Evolutionary conservation across 2,329 filamentous ascomycete genomes (phyloP).

Genomic region (Phaeosphaeria sp.): DNA sequence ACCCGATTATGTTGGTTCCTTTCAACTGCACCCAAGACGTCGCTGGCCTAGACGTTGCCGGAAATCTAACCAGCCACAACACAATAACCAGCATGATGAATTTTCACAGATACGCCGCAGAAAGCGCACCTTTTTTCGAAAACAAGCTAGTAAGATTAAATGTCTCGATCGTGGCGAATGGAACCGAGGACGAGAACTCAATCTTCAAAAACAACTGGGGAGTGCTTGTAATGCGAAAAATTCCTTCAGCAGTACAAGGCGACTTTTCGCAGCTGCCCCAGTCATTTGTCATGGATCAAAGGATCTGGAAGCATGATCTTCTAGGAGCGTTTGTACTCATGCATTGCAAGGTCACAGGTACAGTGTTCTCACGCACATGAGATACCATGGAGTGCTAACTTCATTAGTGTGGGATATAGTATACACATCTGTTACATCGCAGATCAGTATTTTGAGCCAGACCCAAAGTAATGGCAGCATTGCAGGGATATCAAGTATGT

Average conservation of each 20-base stretch:
- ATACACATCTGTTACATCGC: constrained; percentile 1
- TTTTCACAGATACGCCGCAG: constrained; percentile 1
- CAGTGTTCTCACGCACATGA: neutral
- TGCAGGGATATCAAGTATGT: constrained; percentile 16
- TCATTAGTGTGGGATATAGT: constrained; percentile 11
- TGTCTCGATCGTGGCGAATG: neutral
- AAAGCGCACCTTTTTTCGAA: constrained; percentile 2
- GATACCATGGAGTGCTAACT: neutral
- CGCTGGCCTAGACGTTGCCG: constrained; percentile 12
- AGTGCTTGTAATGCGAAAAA: constrained; percentile 8
- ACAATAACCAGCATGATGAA: constrained; percentile 1
- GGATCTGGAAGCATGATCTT: constrained; percentile 14
- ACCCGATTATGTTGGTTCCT: constrained; percentile 3
- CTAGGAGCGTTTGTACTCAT: constrained; percentile 9
- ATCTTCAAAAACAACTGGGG: constrained; percentile 17
- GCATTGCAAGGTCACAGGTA: constrained; percentile 16
- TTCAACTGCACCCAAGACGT: constrained; percentile 16
- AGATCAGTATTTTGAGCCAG: neutral
- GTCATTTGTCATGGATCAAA: constrained; percentile 6
- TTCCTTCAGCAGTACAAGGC: constrained; percentile 11
- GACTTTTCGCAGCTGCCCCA: constrained; percentile 9
- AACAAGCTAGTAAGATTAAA: neutral
- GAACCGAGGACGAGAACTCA: constrained; percentile 9
- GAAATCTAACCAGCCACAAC: constrained; percentile 12
- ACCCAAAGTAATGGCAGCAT: constrained; percentile 14